phyloP scores from a whole-genome alignment of 306 rosid genomes.

The Crataegus laevigata region DNA sequence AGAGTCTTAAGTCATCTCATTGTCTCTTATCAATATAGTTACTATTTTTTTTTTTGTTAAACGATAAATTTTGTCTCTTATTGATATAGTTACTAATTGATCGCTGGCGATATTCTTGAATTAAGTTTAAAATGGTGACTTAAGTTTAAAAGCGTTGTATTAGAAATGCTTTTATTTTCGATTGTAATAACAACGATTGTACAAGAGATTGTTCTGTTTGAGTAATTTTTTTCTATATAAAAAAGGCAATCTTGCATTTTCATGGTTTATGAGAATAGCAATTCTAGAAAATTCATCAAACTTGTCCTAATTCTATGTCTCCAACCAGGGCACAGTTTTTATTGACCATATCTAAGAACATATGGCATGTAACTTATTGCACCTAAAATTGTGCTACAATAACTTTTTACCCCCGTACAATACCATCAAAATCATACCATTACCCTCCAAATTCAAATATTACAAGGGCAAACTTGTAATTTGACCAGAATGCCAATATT shows the following conservation, averaged over 20 bases:
- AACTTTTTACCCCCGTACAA: neutral
- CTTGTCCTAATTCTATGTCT: neutral
- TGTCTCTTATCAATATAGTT: no score
- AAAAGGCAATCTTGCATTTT: neutral
- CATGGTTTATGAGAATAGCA: neutral
- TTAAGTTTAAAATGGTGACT: no score
- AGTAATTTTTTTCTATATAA: no score
- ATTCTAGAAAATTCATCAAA: neutral
- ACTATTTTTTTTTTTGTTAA: no score
- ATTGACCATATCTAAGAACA: neutral
- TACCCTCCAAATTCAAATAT: neutral
- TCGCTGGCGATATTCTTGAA: no score
- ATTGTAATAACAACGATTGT: neutral
- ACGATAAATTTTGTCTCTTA: no score
- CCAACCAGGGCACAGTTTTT: neutral
- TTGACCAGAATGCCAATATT: neutral
- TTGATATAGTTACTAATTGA: no score
- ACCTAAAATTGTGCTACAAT: neutral
- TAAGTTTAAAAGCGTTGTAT: no score
- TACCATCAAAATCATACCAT: neutral
- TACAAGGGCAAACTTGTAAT: constrained; percentile 19
- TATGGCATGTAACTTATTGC: neutral
- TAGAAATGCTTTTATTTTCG: no score
- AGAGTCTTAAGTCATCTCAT: no score
- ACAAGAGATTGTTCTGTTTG: no score